A percentile compares a stretch with the other conserved stretches of the same genome.
phyloP scores from a whole-genome alignment of 2,329 filamentous ascomycete species.

The Neofusicoccum umdonicola region DNA sequence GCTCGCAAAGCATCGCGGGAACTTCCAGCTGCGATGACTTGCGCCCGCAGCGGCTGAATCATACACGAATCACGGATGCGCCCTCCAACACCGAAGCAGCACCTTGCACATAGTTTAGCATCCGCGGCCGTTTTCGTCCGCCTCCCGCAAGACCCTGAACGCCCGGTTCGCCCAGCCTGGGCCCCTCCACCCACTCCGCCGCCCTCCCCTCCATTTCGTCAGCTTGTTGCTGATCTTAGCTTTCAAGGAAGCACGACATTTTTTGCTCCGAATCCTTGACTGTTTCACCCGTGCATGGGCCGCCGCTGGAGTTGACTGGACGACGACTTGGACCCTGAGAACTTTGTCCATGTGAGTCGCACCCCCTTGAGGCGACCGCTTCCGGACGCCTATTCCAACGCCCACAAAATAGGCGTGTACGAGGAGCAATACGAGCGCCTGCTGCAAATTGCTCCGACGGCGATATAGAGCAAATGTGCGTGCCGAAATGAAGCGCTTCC shows the following conservation, averaged over 20 bases:
- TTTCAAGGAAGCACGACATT: neutral
- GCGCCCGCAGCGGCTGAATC: neutral
- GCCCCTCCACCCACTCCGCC: neutral
- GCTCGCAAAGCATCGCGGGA: neutral
- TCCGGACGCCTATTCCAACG: neutral
- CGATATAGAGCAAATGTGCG: neutral
- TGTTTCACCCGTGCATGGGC: neutral
- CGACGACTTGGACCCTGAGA: neutral
- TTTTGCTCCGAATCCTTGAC: neutral
- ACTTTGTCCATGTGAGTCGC: neutral
- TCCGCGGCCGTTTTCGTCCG: constrained; percentile 5
- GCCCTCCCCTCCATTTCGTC: neutral
- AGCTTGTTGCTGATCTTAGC: neutral
- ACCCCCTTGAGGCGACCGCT: neutral
- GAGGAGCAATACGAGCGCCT: neutral
- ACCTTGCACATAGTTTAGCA: neutral
- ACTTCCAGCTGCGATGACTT: neutral
- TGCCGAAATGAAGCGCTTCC: neutral
- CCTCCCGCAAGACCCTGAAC: constrained; percentile 1
- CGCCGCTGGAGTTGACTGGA: neutral
- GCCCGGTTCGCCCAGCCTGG: neutral
- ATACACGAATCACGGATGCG: neutral
- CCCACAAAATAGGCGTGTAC: neutral
- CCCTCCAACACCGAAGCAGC: neutral
- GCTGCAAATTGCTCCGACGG: neutral